phyloP scores from a whole-genome alignment of 2,329 filamentous ascomycete genomes.

The Penicillium sp. region DNA sequence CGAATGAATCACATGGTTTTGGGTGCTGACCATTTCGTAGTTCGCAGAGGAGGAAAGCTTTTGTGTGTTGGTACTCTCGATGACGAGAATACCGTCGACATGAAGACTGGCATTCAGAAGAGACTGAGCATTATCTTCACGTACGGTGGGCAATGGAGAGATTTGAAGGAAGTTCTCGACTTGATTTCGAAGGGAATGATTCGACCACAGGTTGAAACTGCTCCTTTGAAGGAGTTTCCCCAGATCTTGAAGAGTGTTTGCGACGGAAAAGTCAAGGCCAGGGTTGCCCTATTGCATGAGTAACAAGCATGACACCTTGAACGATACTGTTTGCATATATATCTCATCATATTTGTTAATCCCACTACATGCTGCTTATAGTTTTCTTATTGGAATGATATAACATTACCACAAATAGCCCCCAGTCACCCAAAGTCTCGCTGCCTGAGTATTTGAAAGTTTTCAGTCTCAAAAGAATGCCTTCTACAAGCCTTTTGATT shows the following conservation, averaged over 20 bases:
- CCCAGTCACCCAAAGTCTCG: rapidly evolving
- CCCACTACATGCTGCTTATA: background rate
- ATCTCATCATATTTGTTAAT: background rate
- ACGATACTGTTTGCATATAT: background rate
- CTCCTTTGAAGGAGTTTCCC: background rate
- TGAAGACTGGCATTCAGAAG: background rate
- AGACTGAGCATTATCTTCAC: background rate
- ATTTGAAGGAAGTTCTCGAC: background rate
- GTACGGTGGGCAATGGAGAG: background rate
- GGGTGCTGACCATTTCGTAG: background rate
- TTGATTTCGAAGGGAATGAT: background rate
- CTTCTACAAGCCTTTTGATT: background rate
- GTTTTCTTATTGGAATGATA: background rate
- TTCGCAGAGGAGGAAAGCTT: background rate
- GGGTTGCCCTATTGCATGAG: background rate
- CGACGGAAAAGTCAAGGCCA: background rate
- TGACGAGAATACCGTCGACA: background rate
- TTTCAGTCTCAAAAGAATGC: background rate
- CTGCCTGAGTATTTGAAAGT: background rate
- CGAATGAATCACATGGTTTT: background rate
- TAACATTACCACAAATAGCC: background rate
- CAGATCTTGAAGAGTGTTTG: background rate
- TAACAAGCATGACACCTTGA: background rate
- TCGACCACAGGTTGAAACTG: background rate
- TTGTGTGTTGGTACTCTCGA: background rate